Evolutionary conservation across 352 stramenopile species (phyloP).

Genomic region (Phytopythium montanum): DNA sequence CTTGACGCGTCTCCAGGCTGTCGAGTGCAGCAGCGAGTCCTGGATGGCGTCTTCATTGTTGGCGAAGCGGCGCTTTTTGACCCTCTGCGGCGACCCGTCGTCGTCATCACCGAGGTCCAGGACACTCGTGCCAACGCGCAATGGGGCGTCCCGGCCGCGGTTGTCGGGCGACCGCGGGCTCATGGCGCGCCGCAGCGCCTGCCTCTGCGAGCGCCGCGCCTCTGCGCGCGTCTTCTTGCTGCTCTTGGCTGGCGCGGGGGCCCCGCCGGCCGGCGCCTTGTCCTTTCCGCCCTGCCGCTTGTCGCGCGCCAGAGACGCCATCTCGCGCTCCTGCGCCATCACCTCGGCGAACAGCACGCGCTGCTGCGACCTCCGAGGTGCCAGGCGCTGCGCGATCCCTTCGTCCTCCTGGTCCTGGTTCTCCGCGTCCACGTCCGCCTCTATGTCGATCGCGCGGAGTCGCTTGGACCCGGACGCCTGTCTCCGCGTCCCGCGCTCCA

Average conservation of each 20-base stretch:
- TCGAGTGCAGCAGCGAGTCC: constrained; percentile 49
- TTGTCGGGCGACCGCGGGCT: constrained; percentile 43
- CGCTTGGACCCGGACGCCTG: background rate
- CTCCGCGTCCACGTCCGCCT: background rate
- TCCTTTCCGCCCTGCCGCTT: constrained; percentile 24
- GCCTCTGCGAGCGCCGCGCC: constrained; percentile 41
- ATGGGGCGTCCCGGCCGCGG: constrained; percentile 14
- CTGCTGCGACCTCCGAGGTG: constrained; percentile 13
- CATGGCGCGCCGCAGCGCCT: constrained; percentile 37
- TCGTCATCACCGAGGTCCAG: constrained; percentile 20
- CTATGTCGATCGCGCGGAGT: background rate
- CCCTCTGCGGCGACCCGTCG: constrained; percentile 4
- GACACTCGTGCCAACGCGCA: constrained; percentile 17
- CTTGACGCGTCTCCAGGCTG: constrained; percentile 52
- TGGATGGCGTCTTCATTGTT: constrained; percentile 38
- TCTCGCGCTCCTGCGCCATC: constrained; percentile 54
- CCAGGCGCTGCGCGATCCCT: constrained; percentile 13
- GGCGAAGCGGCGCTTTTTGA: constrained; percentile 19
- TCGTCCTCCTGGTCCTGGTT: background rate
- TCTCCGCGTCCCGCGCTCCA: background rate
- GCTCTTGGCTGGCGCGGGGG: constrained; percentile 12
- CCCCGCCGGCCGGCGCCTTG: constrained; percentile 14
- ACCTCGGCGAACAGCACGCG: constrained; percentile 45
- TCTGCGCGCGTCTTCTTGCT: constrained; percentile 49
- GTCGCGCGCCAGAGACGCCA: constrained; percentile 34